Evolutionary conservation across 495 filamentous ascomycete species (phyloP).

Genomic region (Aspergillus mulundensis): DNA sequence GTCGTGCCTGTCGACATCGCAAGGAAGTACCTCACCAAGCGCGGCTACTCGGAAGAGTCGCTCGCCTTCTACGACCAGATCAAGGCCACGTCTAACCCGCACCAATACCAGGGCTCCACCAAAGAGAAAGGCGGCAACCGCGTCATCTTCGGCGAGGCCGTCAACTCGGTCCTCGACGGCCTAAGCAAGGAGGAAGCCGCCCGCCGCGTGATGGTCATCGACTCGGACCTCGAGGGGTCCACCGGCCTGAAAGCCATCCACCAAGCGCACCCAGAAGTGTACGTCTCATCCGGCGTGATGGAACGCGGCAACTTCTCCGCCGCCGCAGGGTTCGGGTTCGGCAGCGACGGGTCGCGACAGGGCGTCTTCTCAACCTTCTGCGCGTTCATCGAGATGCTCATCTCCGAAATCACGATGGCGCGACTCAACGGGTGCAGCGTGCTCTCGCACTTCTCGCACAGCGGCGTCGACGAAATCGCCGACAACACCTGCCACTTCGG

Average conservation of each 20-base stretch:
- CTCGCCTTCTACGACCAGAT: slow-evolving; percentile 40
- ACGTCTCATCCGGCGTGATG: slow-evolving; percentile 36
- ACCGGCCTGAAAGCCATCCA: slow-evolving; percentile 38
- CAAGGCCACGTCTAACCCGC: slow-evolving; percentile 33
- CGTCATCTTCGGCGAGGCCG: slow-evolving; percentile 36
- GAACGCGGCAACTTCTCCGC: slow-evolving; percentile 41
- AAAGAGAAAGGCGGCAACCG: slow-evolving; percentile 37
- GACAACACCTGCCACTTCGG: slow-evolving; percentile 44
- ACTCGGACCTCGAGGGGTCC: slow-evolving; percentile 39
- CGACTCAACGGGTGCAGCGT: slow-evolving; percentile 39
- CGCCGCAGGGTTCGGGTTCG: slow-evolving; percentile 38
- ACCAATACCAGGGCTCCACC: slow-evolving; percentile 29
- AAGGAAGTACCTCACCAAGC: slow-evolving; percentile 37
- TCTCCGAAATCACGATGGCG: slow-evolving; percentile 42
- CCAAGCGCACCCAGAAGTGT: slow-evolving; percentile 33
- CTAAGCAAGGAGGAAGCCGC: slow-evolving; percentile 36
- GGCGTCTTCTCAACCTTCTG: slow-evolving; percentile 42
- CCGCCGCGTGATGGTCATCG: slow-evolving; percentile 42
- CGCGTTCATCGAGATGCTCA: slow-evolving; percentile 39
- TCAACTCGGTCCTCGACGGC: slow-evolving; percentile 34
- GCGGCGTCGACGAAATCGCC: slow-evolving; percentile 40
- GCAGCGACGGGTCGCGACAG: slow-evolving; percentile 35
- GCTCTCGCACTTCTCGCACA: slow-evolving; percentile 39
- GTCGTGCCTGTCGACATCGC: slow-evolving; percentile 37
- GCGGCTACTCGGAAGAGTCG: slow-evolving; percentile 31